Evolutionary conservation across 495 filamentous ascomycete genomes (phyloP).

Genomic region (Penicillium ucsense): DNA sequence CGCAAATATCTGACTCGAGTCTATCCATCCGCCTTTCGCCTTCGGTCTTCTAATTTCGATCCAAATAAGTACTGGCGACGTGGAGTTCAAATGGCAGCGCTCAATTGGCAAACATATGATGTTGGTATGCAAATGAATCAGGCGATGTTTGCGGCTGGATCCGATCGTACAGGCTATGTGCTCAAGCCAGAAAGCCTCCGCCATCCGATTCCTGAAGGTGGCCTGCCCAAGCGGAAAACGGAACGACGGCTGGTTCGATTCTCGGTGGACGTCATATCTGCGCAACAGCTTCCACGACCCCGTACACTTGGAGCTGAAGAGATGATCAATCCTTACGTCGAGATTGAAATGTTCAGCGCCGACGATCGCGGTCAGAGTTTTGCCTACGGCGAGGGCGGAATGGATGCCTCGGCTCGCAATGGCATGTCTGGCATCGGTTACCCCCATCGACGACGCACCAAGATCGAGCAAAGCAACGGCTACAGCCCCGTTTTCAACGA

Average conservation of each 20-base stretch:
- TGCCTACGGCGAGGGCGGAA: conserved; percentile 54
- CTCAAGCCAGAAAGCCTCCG: conserved; percentile 84
- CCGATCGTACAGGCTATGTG: conserved; percentile 81
- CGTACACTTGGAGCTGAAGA: conserved; percentile 57
- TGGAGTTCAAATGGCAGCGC: conserved; percentile 90
- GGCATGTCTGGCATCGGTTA: conserved; percentile 63
- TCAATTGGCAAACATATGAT: conserved; percentile 99
- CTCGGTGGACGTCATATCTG: conserved; percentile 79
- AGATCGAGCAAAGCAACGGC: conserved; percentile 73
- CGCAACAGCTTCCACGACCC: conserved; percentile 85
- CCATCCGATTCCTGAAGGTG: conserved; percentile 40
- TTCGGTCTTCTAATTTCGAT: conserved; percentile 85
- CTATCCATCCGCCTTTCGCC: conserved; percentile 72
- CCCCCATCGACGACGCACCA: conserved; percentile 68
- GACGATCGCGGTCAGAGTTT: conserved; percentile 73
- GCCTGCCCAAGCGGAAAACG: conserved; percentile 21
- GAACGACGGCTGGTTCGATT: conserved; percentile 74
- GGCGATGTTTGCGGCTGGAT: conserved; percentile 94
- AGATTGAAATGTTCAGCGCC: conserved; percentile 87
- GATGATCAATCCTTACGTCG: conserved; percentile 82
- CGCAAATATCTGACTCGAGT: conserved; percentile 86
- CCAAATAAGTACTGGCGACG: conserved; percentile 86
- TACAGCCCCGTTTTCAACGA: conserved; percentile 83
- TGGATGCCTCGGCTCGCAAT: conserved; percentile 58
- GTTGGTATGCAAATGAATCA: conserved; percentile 90